A percentile compares a stretch with the other conserved stretches of the same genome.
phyloP scores from a whole-genome alignment of 768 basidiomycete species.

The Lentinula detonsa region DNA sequence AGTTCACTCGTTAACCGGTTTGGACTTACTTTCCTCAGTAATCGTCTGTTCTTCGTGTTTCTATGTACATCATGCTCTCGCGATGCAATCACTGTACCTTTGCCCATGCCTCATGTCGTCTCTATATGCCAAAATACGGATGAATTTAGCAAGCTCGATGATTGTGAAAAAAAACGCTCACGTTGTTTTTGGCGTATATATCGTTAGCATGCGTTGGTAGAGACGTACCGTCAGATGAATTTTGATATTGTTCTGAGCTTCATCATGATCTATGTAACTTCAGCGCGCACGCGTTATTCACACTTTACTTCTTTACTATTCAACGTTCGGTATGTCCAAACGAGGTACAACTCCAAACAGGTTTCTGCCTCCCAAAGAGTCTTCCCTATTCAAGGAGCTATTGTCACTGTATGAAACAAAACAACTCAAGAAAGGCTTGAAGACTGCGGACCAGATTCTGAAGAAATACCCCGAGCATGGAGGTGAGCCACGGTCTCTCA shows the following conservation, averaged over 20 bases:
- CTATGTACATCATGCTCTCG: neutral
- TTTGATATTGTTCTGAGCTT: too few relatives aligned
- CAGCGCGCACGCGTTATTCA: neutral
- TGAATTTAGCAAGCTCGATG: neutral
- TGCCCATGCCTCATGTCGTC: neutral
- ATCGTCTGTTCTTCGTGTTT: neutral
- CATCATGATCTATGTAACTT: neutral
- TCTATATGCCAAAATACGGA: neutral
- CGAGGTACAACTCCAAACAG: constrained; percentile 29
- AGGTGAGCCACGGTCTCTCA: constrained; percentile 44
- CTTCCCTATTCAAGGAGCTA: constrained; percentile 79
- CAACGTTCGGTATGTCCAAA: neutral
- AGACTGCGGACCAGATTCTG: constrained; percentile 88
- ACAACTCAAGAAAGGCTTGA: constrained; percentile 84
- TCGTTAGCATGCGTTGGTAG: too few relatives aligned
- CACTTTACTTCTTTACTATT: neutral
- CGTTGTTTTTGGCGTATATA: too few relatives aligned
- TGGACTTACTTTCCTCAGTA: neutral
- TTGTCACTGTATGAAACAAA: constrained; percentile 84
- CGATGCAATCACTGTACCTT: neutral
- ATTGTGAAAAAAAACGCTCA: neutral
- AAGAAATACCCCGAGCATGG: constrained; percentile 96
- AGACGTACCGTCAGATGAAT: too few relatives aligned
- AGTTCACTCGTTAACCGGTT: neutral
- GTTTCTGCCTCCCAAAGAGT: constrained; percentile 76